phyloP scores from a whole-genome alignment of 148 eudicot genomes.

The Arbutus unedo region DNA sequence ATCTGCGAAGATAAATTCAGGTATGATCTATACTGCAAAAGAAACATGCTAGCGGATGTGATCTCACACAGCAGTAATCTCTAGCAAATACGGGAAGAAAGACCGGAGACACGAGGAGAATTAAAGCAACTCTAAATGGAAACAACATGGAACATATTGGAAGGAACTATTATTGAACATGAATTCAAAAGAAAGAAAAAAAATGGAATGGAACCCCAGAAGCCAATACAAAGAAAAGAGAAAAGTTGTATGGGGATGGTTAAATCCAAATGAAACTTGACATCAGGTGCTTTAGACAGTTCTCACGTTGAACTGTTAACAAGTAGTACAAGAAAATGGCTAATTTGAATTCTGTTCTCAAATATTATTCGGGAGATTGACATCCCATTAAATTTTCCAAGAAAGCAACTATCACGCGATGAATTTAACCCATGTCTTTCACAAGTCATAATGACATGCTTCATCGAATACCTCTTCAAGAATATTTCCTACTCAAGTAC shows the following conservation, averaged over 20 bases:
- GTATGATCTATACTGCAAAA: neutral
- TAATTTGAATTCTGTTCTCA: neutral
- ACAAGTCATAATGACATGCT: neutral
- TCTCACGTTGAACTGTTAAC: neutral
- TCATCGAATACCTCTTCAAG: neutral
- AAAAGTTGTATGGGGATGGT: neutral
- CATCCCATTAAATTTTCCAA: neutral
- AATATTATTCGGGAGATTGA: neutral
- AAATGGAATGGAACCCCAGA: neutral
- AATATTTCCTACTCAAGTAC: neutral
- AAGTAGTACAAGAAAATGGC: too few species aligned
- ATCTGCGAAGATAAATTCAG: neutral
- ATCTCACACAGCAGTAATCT: neutral
- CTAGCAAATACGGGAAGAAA: neutral
- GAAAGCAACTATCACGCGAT: neutral
- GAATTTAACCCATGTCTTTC: neutral
- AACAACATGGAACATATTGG: neutral
- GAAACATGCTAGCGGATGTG: neutral
- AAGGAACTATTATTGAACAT: neutral
- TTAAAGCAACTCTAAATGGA: neutral
- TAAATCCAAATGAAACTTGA: neutral
- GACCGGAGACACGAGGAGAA: neutral
- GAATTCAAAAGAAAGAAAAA: neutral
- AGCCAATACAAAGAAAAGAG: neutral
- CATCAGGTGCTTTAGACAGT: neutral